Conservation (phyloP, 148 eudicot genomes). For the Rhododendron ferrugineum region DNA sequence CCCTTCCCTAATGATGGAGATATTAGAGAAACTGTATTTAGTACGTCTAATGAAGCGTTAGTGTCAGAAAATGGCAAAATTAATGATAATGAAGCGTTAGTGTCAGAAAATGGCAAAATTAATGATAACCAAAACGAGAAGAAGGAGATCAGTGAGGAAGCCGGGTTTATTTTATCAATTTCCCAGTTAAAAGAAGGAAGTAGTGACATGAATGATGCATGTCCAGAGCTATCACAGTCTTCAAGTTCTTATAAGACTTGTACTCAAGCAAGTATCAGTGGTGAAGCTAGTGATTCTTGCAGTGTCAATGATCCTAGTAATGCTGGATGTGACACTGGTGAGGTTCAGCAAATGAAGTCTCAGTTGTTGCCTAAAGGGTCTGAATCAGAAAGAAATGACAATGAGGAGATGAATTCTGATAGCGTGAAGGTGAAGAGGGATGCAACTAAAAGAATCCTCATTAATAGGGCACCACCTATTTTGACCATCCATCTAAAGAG, state of each 20-base stretch:
- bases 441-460: constrained; percentile 77
- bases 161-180: constrained; percentile 7
- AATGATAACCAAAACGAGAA: background rate
- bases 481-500: constrained; percentile 92
- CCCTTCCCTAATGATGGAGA: constrained; percentile 11
- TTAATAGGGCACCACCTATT: constrained; percentile 60
- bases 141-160: background rate
- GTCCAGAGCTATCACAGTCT: constrained; percentile 12
- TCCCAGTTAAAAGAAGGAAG: constrained; percentile 21
- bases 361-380: constrained; percentile 14
- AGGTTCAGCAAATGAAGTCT: constrained; percentile 15
- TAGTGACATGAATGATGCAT: constrained; percentile 17
- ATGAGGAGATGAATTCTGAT: constrained; percentile 33
- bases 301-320: constrained; percentile 12
- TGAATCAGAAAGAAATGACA: constrained; percentile 38
- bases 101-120: constrained; percentile 10
- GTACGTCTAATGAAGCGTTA: constrained; percentile 17
- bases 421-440: constrained; percentile 69
- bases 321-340: constrained; percentile 17
- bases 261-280: constrained; percentile 18
- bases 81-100: constrained; percentile 17
- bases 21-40: constrained; percentile 4
- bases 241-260: constrained; percentile 14
- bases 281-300: constrained; percentile 17
- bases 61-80: constrained; percentile 9